phyloP scores from a whole-genome alignment of 129 eudicot species.

The Gnaphalium uliginosum region DNA sequence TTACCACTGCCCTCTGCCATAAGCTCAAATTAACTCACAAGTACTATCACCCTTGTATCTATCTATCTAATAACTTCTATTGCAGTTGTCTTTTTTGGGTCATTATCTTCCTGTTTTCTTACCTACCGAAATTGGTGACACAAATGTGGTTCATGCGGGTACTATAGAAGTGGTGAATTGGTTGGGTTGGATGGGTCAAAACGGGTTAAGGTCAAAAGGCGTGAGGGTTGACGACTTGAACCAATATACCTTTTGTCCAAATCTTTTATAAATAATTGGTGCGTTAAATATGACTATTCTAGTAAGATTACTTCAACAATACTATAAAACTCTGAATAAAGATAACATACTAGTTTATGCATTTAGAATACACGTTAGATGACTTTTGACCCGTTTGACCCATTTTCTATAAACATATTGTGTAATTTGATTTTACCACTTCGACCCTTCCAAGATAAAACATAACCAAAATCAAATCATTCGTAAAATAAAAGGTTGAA shows the following conservation, averaged over 20 bases:
- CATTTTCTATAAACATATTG: background rate
- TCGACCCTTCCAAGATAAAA: background rate
- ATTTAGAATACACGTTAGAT: no score
- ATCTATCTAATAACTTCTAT: background rate
- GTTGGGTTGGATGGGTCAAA: background rate
- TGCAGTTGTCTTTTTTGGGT: background rate
- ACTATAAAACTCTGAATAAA: background rate
- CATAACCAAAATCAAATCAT: background rate
- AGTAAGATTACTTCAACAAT: background rate
- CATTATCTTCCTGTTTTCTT: background rate
- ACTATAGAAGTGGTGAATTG: background rate
- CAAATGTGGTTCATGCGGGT: background rate
- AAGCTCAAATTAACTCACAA: background rate
- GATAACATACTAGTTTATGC: no score
- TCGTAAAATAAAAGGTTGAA: no score
- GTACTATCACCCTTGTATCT: constrained; percentile 5
- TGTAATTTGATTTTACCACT: background rate
- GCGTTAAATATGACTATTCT: background rate
- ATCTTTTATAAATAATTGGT: background rate
- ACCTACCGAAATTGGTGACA: background rate
- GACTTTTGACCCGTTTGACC: background rate
- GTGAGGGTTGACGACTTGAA: no score
- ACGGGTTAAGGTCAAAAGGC: background rate
- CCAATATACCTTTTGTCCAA: background rate
- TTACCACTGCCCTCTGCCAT: constrained; percentile 16